Percentiles rank a stretch among this genome's conserved stretches.
phyloP scores from a whole-genome alignment of 1,139 yeast genomes.

The Yamadazyma jaroonii region DNA sequence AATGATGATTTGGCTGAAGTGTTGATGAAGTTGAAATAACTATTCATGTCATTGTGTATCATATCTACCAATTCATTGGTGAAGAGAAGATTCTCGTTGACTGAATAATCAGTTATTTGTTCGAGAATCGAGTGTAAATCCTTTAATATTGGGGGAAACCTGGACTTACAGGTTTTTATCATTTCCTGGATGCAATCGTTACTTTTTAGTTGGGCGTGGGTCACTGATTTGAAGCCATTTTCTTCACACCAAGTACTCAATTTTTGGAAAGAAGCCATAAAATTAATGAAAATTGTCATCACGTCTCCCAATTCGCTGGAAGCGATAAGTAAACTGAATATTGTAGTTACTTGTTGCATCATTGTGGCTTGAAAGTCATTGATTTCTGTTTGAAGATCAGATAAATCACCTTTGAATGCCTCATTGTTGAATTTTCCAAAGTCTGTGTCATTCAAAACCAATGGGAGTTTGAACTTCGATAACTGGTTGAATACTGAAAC shows the following conservation, averaged over 20 bases:
- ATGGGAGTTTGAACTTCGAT: neutral
- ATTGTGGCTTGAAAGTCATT: slow-evolving; percentile 11
- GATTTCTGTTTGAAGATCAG: slow-evolving; percentile 11
- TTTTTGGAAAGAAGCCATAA: slow-evolving; percentile 10
- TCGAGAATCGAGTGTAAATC: neutral
- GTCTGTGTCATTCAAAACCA: neutral
- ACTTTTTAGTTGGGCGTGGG: neutral
- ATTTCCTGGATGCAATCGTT: neutral
- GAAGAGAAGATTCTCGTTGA: neutral
- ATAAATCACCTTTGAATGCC: slow-evolving; percentile 8
- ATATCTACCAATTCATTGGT: slow-evolving; percentile 9
- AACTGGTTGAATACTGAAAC: slow-evolving; percentile 21
- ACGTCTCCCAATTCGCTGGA: neutral
- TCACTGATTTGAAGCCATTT: slow-evolving; percentile 11
- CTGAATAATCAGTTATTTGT: neutral
- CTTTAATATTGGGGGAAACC: slow-evolving; percentile 4
- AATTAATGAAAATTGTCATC: slow-evolving; percentile 2
- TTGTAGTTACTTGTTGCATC: neutral
- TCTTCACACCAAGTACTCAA: slow-evolving; percentile 11
- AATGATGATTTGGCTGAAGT: slow-evolving; percentile 7
- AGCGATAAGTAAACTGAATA: neutral
- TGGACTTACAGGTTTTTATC: neutral
- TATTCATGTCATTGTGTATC: slow-evolving; percentile 10
- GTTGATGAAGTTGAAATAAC: slow-evolving; percentile 11
- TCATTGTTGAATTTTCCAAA: slow-evolving; percentile 12